Conservation (phyloP, 495 filamentous ascomycete genomes). For the Chaetomium fimeti region DNA sequence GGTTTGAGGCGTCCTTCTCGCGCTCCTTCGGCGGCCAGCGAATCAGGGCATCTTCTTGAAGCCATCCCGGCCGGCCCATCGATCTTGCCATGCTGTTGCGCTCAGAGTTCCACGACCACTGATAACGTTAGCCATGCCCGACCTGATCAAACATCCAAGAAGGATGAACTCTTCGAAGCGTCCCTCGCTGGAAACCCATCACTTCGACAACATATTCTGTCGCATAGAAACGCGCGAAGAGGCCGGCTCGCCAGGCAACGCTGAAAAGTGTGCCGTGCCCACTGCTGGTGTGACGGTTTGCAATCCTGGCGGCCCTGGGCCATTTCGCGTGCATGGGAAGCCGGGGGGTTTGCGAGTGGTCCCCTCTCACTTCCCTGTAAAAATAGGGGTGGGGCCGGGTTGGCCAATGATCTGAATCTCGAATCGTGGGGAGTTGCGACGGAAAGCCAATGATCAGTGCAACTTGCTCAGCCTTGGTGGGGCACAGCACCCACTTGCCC, state of each 20-base stretch:
- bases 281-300: background rate
- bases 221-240: background rate
- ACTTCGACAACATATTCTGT: background rate
- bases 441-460: background rate
- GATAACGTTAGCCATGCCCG: too few relatives aligned
- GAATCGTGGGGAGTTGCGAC: too few relatives aligned
- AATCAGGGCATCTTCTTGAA: background rate
- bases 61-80: background rate
- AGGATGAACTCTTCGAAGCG: background rate
- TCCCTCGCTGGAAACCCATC: background rate
- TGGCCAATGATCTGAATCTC: background rate
- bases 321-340: conserved; percentile 4
- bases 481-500: background rate
- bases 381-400: conserved; percentile 3
- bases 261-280: background rate
- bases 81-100: too few relatives aligned
- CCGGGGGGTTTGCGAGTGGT: background rate
- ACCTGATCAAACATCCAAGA: too few relatives aligned
- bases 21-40: background rate
- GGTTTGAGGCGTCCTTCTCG: background rate
- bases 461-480: background rate
- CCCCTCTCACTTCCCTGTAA: background rate
- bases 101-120: too few relatives aligned
- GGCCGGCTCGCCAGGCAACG: background rate
- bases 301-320: conserved; percentile 6